Conservation (phyloP, 2,329 filamentous ascomycete species). For the Canariomyces notabilis region DNA sequence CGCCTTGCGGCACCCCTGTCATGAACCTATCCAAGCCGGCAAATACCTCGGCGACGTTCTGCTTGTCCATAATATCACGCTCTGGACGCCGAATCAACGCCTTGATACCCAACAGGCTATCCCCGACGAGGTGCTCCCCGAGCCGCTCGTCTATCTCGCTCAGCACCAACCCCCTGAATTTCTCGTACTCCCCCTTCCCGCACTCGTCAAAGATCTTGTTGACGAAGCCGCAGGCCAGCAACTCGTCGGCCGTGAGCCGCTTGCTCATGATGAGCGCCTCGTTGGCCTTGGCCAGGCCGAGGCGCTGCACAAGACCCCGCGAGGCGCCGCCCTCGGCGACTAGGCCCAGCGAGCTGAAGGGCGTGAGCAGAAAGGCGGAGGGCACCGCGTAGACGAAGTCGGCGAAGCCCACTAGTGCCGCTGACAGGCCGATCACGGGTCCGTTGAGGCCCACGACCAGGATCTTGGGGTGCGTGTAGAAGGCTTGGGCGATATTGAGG, state of each 20-base stretch:
- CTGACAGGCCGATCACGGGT: slow-evolving; percentile 81
- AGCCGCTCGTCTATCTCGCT: slow-evolving; percentile 75
- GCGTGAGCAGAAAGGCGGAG: slow-evolving; percentile 79
- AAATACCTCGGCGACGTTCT: slow-evolving; percentile 82
- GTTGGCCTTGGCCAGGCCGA: slow-evolving; percentile 78
- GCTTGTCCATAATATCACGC: slow-evolving; percentile 64
- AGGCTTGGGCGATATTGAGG: slow-evolving; percentile 81
- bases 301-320: slow-evolving; percentile 68
- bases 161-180: slow-evolving; percentile 68
- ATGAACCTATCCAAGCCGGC: slow-evolving; percentile 77
- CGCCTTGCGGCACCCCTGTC: slow-evolving; percentile 74
- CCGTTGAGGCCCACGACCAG: slow-evolving; percentile 89
- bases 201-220: slow-evolving; percentile 69
- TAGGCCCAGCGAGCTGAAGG: slow-evolving; percentile 83
- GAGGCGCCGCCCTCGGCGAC: slow-evolving; percentile 84
- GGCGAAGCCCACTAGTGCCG: slow-evolving; percentile 73
- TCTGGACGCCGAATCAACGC: slow-evolving; percentile 71
- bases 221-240: slow-evolving; percentile 73
- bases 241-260: slow-evolving; percentile 65
- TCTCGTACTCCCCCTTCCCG: slow-evolving; percentile 55
- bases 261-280: slow-evolving; percentile 92
- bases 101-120: slow-evolving; percentile 81
- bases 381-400: slow-evolving; percentile 91
- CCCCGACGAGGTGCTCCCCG: slow-evolving; percentile 72
- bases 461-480: slow-evolving; percentile 92